These are phyloP conservation scores for Eucalyptus curtisii DNA, from an alignment of 345 rosid genomes.

Conservation along the genomic window DNA sequence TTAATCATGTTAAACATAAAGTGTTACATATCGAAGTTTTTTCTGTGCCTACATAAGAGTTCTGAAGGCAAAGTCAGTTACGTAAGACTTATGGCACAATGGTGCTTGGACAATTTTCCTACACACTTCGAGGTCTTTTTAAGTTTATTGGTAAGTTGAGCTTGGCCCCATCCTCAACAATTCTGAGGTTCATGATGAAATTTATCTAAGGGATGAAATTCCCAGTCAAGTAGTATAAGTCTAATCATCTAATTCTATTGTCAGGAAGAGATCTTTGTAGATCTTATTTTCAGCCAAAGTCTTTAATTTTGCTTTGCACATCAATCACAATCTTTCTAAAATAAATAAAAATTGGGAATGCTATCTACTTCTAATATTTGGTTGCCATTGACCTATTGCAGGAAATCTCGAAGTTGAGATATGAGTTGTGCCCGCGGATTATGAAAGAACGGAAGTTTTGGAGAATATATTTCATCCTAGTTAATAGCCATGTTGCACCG, in stretches of 20 bases:
- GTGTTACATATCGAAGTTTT: not conserved
- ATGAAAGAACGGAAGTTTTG: conserved; percentile 66
- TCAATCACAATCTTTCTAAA: not conserved
- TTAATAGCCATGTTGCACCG: conserved; percentile 40
- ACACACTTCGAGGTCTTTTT: not conserved
- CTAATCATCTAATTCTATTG: not conserved
- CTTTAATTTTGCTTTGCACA: not conserved
- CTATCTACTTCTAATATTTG: not conserved
- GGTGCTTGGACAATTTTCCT: not conserved
- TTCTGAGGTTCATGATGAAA: not conserved
- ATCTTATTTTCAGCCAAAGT: not conserved
- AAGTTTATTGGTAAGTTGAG: not conserved
- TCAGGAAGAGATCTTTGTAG: not conserved
- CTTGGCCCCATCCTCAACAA: not conserved
- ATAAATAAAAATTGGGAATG: not conserved
- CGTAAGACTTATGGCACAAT: not conserved
- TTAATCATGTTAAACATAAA: not conserved
- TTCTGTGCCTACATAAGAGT: not conserved
- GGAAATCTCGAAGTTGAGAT: conserved; percentile 59
- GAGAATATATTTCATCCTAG: conserved; percentile 56
- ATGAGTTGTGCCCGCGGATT: conserved; percentile 43
- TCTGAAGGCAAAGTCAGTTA: not conserved
- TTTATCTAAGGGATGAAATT: not conserved
- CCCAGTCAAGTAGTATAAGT: not conserved
- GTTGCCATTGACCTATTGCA: not conserved